Evolutionary conservation across 495 filamentous ascomycete genomes (phyloP), one percentile per base, ranked within the genome.

Genomic region (Aspergillus kassunensis): DNA sequence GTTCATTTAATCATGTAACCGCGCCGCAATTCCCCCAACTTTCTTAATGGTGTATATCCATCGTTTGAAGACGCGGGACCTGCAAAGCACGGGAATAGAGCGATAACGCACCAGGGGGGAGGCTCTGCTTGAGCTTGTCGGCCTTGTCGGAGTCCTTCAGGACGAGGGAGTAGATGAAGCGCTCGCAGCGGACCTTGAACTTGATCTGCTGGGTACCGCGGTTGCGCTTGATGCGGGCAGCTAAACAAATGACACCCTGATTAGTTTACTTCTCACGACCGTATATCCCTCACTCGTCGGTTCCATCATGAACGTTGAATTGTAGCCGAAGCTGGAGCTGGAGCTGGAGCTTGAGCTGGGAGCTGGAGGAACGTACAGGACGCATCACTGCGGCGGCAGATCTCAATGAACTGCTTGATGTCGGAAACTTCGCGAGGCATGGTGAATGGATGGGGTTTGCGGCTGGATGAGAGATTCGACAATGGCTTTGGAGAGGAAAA

Each of bases 361-460:
- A 41, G 20, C 19, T 18, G 44, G 19, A 21, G 52, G 42, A 25
- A 86, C 83, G 55, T 86, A 96, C 91, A 95, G 65, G 88, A 91
- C 67, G 95, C 93, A 82, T 99, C 93, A 77, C 93, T 93, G 67
- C 93, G 88, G 76, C 91, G 85, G 87, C 89, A 96, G 80, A 97
- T 92, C 88, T 99, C 95, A 77, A 99, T 95, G 87, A 99, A 99
- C 80, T 96, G 78, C 89, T 97, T 99, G 86, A 99, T 97, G 67
- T 97, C 95, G 67, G 86, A 87, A 74, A 97, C 85, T 91, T 97
- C 91, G 66, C 84, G 82, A 86, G 93, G 93, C 93, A 99, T 99
- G 58, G 45, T 83, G 80, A 70, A 60, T 63, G 30, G 37, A 65
- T 39, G 54, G 31, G 36, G 36, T 54, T 50, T 36, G 45, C 33